Evolutionary conservation across 768 basidiomycete genomes (phyloP).

Genomic region (Mycena pura): DNA sequence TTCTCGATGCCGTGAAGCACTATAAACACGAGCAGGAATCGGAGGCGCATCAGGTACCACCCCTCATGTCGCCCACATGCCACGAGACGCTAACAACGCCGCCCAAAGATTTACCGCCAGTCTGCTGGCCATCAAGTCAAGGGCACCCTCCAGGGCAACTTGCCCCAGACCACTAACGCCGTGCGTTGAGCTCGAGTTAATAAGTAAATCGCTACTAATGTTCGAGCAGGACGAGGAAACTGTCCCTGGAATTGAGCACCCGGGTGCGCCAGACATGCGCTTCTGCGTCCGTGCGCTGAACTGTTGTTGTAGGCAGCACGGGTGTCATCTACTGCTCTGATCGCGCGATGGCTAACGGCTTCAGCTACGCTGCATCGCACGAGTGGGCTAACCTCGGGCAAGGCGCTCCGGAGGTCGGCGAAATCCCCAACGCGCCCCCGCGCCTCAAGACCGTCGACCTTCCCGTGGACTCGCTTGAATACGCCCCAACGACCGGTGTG

Average conservation of each 20-base stretch:
- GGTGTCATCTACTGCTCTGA: constrained; percentile 87
- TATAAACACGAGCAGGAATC: constrained; percentile 83
- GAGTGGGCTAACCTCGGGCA: constrained; percentile 93
- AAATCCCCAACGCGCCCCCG: constrained; percentile 74
- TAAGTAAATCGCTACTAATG: constrained; percentile 1
- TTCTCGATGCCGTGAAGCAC: constrained; percentile 69
- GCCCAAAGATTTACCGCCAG: constrained; percentile 73
- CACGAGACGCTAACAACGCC: constrained; percentile 13
- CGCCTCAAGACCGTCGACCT: constrained; percentile 72
- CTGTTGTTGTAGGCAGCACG: constrained; percentile 45
- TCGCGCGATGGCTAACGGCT: constrained; percentile 95
- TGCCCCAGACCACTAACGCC: constrained; percentile 79
- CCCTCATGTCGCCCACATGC: neutral
- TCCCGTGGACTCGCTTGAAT: constrained; percentile 79
- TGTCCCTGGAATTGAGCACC: constrained; percentile 86
- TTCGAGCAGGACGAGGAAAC: constrained; percentile 81
- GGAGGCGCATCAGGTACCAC: constrained; percentile 80
- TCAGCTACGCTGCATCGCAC: constrained; percentile 76
- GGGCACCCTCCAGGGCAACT: constrained; percentile 61
- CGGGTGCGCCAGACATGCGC: constrained; percentile 51
- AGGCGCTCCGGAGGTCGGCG: constrained; percentile 89
- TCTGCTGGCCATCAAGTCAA: constrained; percentile 73
- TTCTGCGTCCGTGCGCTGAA: constrained; percentile 34
- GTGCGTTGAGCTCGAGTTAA: constrained; percentile 43
- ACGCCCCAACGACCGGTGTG: constrained; percentile 92